These are phyloP conservation scores for Fusarium citri DNA, from an alignment of 2,329 filamentous ascomycete genomes.

Conservation along the genomic window DNA sequence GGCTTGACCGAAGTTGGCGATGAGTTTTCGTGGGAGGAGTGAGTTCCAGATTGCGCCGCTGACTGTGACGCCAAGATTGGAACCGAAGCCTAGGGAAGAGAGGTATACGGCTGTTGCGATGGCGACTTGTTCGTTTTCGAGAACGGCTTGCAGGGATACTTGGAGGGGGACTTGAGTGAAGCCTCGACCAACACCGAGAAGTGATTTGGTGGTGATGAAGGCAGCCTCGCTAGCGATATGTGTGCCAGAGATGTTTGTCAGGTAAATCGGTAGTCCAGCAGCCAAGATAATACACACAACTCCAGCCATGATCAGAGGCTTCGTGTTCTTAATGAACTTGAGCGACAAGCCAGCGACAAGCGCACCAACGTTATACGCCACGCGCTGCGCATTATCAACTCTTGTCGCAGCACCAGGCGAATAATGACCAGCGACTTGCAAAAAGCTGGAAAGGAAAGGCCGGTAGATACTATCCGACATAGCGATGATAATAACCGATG, in stretches of 20 bases:
- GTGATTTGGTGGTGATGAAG: constrained; percentile 28
- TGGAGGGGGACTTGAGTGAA: constrained; percentile 23
- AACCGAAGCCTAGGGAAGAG: constrained; percentile 27
- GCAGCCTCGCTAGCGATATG: constrained; percentile 32
- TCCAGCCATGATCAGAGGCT: constrained; percentile 29
- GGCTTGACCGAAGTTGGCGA: constrained; percentile 7
- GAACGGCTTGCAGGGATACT: constrained; percentile 23
- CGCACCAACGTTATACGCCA: constrained; percentile 26
- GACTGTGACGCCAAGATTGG: constrained; percentile 30
- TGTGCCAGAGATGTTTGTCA: constrained; percentile 30
- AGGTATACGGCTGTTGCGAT: constrained; percentile 34
- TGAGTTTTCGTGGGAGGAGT: constrained; percentile 19
- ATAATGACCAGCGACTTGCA: constrained; percentile 27
- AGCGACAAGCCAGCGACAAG: constrained; percentile 7
- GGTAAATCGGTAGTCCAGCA: constrained; percentile 28
- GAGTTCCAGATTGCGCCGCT: constrained; percentile 39
- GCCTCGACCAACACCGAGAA: constrained; percentile 32
- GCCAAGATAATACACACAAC: constrained; percentile 28
- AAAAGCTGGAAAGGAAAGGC: constrained; percentile 28
- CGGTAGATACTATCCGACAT: constrained; percentile 38
- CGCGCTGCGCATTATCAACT: constrained; percentile 30
- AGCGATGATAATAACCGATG: constrained; percentile 23
- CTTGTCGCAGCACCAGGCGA: constrained; percentile 31
- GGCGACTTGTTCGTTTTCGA: constrained; percentile 27
- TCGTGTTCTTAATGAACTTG: constrained; percentile 33